Base-by-base conservation (phyloP, 805 yeast genomes). In the Hanseniaspora thailandica region DNA sequence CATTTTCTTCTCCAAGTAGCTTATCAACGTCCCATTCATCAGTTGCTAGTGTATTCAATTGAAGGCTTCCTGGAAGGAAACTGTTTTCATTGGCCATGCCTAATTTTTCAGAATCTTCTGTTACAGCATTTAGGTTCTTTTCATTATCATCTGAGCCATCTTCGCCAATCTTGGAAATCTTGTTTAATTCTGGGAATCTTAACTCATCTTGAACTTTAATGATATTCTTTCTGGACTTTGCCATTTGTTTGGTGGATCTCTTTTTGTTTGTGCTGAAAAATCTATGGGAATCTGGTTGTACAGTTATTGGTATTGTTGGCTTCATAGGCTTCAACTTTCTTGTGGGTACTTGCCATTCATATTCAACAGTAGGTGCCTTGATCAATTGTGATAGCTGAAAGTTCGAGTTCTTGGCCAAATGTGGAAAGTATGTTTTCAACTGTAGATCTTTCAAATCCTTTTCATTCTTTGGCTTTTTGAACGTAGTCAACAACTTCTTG, bases 1-100 rank as follows among this genome's bases (percentile, higher is more conserved):
- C 45, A 79, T 40, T 40, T 3, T 69, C 71, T 4, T 77, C 80
- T 43, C 77, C 77, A 15, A 83, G 70, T 22, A 83, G 78, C 10
- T 67, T 70, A 26, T 78, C 80, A 60, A 81, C 85, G 58, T 84
- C 80, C 95, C 95, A 86, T 55, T 82, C 86, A 17, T 84, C 82
- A 0, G 88, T 74, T 0, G 89, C 82, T 22, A 85, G 67, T 2
- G 82, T 69, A 19, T 26, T 25, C 2, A 49, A 19, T 10, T 48
- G 33, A 8, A 23, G 5, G 10, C 17, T 10, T 8, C 23, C 28
- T n/a, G 22, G 12, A 2, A 3, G 9, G 15, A 19, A 22, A 25
- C 9, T 48, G 76, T 70, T 20, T 63, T 57, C 23, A 59, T 58
- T 20, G 58, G 52, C 25, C 51, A 39, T 58, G 60, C 51, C 57